Conservation (phyloP, 1,139 yeast species). For the Taiozyma onychis region DNA sequence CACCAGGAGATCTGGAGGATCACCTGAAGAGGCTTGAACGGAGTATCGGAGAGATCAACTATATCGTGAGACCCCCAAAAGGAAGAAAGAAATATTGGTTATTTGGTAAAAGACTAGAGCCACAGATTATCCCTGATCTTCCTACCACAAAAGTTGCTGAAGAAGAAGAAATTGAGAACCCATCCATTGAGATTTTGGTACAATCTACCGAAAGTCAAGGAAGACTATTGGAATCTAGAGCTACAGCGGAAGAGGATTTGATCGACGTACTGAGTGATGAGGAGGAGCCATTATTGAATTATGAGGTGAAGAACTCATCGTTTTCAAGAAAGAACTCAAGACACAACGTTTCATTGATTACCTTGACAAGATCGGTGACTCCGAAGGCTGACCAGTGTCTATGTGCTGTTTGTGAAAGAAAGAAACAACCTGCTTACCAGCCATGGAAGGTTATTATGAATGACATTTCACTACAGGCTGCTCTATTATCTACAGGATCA, state of each 20-base stretch:
- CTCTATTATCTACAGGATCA: constrained; percentile 43
- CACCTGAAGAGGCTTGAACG: constrained; percentile 3
- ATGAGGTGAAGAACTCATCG: constrained; percentile 4
- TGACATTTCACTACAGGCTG: constrained; percentile 47
- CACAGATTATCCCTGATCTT: constrained; percentile 8
- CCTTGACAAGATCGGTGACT: constrained; percentile 8
- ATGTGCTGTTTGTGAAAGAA: constrained; percentile 4
- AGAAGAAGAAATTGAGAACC: constrained; percentile 2
- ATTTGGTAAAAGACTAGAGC: constrained; percentile 6
- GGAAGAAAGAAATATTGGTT: constrained; percentile 9
- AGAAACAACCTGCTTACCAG: constrained; percentile 7
- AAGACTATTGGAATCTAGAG: neutral
- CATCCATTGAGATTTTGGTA: constrained; percentile 17
- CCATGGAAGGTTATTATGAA: constrained; percentile 40
- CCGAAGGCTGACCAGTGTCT: constrained; percentile 3
- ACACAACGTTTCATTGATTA: constrained; percentile 7
- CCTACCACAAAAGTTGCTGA: constrained; percentile 6
- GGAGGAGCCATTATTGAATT: neutral
- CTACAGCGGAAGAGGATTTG: neutral
- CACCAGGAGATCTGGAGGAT: constrained; percentile 1
- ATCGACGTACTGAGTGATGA: constrained; percentile 5
- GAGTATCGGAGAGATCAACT: constrained; percentile 11
- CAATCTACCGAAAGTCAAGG: constrained; percentile 8
- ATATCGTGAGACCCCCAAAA: constrained; percentile 10
- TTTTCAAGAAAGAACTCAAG: constrained; percentile 12